Base-by-base conservation (phyloP, 495 filamentous ascomycete genomes). In the Aspergillus kassunensis region DNA sequence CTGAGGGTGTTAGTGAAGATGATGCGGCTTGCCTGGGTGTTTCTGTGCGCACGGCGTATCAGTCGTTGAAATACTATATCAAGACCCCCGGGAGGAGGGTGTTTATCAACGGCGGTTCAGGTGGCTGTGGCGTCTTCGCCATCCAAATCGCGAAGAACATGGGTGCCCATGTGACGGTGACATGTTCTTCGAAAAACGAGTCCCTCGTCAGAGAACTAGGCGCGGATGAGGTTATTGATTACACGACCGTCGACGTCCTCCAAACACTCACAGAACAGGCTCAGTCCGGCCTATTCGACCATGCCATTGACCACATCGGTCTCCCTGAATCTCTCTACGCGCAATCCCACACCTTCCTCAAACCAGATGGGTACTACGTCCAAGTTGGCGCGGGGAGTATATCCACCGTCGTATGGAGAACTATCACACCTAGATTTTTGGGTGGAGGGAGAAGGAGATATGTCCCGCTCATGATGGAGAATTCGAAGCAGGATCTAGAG, bases 151-250 rank as follows among this genome's bases (percentile, higher is more conserved):
- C 85, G 8, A 87, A 87, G 62, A 63, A 3, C 51, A 81, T n/a
- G 83, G 84, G 0, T 85, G 82, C 58, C n/a, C 71, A 79, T 55
- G 84, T 88, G 23, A 83, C 80, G 2, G 65, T 71, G 3, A 76
- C 75, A 0, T 88, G 85, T 49, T 86, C 82, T 9, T 72, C 68
- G 6, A 59, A 62, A 8, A 89, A 88, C 62, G 66, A 74, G 0
- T 74, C 80, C 41, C 65, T 87, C 1, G 82, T 79, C 56, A 69
- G 69, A 29, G 62, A 62, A 11, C 64, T 89, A 1, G 86, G 86
- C 0, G 86, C 85, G 4, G 84, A 89, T 56, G 78, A 83, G 47
- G 73, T 88, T 2, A 71, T 90, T 35, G 84, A 90, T 59, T 90
- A 90, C 58, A 82, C 76, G n/a, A 58, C 66, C 1, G 54, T 65